phyloP scores from a whole-genome alignment of 495 filamentous ascomycete genomes.

The Glarea lozoyensis region DNA sequence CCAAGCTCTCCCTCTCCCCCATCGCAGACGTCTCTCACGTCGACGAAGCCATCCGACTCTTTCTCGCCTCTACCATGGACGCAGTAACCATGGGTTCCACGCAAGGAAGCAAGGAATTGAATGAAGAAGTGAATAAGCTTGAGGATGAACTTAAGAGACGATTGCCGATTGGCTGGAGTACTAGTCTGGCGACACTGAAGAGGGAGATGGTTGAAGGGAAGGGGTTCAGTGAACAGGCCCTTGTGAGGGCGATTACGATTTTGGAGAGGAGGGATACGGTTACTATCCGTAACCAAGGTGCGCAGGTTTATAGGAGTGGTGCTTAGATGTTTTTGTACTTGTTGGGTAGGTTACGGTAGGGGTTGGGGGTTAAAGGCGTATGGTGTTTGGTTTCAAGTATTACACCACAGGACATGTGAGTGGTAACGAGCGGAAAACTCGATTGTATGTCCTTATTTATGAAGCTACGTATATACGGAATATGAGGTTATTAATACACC shows the following conservation, averaged over 20 bases:
- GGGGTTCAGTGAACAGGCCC: constrained; percentile 76
- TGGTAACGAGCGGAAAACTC: no score
- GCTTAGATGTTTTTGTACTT: constrained; percentile 8
- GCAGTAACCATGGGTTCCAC: constrained; percentile 83
- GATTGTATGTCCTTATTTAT: no score
- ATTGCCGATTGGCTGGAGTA: constrained; percentile 91
- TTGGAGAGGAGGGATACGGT: constrained; percentile 84
- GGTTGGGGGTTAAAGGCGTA: no score
- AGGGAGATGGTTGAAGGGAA: constrained; percentile 85
- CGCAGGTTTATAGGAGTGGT: constrained; percentile 69
- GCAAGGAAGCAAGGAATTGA: constrained; percentile 75
- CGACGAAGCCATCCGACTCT: constrained; percentile 95
- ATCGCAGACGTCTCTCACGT: constrained; percentile 87
- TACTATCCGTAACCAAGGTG: constrained; percentile 81
- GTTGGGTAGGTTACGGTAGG: not conserved
- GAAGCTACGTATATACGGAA: no score
- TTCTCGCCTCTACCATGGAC: constrained; percentile 97
- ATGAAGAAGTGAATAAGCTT: constrained; percentile 78
- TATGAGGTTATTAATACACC: no score
- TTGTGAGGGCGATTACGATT: constrained; percentile 77
- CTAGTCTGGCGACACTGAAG: constrained; percentile 74
- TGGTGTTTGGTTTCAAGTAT: not conserved
- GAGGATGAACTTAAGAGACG: constrained; percentile 86
- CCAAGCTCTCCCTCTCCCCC: constrained; percentile 78
- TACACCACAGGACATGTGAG: not conserved